Conservation (phyloP, 2,329 filamentous ascomycete genomes). For the Dactylellina sp. region DNA sequence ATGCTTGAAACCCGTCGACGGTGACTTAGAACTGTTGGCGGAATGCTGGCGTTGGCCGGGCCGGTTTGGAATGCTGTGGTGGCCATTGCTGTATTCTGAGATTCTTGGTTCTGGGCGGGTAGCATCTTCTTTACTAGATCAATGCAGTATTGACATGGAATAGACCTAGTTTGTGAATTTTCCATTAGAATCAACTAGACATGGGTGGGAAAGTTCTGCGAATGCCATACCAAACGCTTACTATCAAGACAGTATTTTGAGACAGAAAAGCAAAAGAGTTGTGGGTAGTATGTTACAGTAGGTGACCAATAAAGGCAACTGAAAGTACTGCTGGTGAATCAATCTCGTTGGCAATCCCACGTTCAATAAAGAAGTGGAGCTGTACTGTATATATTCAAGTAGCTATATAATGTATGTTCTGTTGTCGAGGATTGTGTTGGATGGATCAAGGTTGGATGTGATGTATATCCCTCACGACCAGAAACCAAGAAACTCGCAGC, state of each 20-base stretch:
- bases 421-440: slow-evolving; percentile 23
- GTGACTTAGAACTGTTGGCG: slow-evolving; percentile 43
- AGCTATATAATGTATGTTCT: neutral
- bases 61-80: slow-evolving; percentile 54
- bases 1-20: slow-evolving; percentile 53
- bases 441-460: slow-evolving; percentile 15
- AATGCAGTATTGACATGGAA: slow-evolving; percentile 36
- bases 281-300: slow-evolving; percentile 3
- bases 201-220: neutral
- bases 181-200: slow-evolving; percentile 14
- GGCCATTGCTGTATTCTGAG: slow-evolving; percentile 53
- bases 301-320: slow-evolving; percentile 54
- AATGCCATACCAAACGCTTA: slow-evolving; percentile 26
- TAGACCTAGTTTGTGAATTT: neutral
- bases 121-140: slow-evolving; percentile 39
- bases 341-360: slow-evolving; percentile 43
- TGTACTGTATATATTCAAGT: too few species aligned
- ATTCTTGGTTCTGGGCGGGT: slow-evolving; percentile 56
- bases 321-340: slow-evolving; percentile 13
- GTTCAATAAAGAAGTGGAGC: slow-evolving; percentile 55
- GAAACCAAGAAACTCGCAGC: slow-evolving; percentile 52
- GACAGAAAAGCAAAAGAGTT: slow-evolving; percentile 3
- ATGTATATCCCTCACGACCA: slow-evolving; percentile 49
- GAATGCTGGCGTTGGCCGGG: slow-evolving; percentile 51
- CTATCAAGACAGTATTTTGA: slow-evolving; percentile 36